Conservation (phyloP, 73 alveolate genomes). For the Paramecium biaurelia region DNA sequence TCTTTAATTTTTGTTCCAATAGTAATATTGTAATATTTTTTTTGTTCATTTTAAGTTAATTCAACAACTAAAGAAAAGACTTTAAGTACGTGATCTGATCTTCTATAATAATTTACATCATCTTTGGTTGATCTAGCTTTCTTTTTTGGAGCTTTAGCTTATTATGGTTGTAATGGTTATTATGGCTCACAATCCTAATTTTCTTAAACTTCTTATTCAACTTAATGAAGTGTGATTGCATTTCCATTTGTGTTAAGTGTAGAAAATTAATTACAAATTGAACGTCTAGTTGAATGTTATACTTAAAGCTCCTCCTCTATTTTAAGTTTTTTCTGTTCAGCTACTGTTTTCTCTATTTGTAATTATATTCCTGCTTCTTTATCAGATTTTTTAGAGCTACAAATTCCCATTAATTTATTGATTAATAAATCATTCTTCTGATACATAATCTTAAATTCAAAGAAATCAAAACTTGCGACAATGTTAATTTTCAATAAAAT, state of each 20-base stretch:
- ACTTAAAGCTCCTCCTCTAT: background rate
- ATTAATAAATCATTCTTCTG: background rate
- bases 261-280: background rate
- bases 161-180: background rate
- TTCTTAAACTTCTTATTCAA: background rate
- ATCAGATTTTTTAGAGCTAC: background rate
- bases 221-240: background rate
- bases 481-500: background rate
- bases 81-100: background rate
- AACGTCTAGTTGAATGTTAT: background rate
- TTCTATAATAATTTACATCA: background rate
- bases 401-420: background rate
- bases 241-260: background rate
- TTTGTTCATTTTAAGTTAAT: background rate
- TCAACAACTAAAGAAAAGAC: background rate
- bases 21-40: background rate
- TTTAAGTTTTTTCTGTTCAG: background rate
- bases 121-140: background rate
- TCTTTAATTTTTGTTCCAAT: background rate
- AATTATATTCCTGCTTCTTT: background rate
- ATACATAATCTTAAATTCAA: background rate
- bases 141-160: background rate
- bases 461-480: background rate
- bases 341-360: background rate
- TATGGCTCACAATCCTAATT: background rate